A percentile compares a stretch with the other conserved stretches of the same genome.
These are phyloP conservation scores for Hypoxylon sp. DNA, from an alignment of 2,329 filamentous ascomycete genomes.

Conservation along the genomic window DNA sequence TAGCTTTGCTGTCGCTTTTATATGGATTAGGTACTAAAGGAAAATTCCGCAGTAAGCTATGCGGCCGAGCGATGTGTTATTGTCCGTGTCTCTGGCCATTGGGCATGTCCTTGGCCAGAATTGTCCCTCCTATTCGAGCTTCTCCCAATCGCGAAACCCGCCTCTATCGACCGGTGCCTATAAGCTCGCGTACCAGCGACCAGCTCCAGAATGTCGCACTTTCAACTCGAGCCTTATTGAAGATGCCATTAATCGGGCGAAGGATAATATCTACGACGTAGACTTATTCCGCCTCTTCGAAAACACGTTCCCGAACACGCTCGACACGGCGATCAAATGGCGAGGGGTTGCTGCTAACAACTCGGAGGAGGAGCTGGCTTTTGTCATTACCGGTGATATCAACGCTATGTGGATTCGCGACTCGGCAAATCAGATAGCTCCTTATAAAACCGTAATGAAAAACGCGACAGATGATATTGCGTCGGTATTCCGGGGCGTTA, in stretches of 20 bases:
- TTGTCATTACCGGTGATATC: slow-evolving; percentile 88
- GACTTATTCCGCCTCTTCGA: slow-evolving; percentile 86
- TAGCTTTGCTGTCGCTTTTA: background rate
- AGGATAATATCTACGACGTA: slow-evolving; percentile 60
- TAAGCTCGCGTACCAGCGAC: slow-evolving; percentile 63
- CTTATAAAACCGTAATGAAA: slow-evolving; percentile 74
- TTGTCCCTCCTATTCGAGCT: slow-evolving; percentile 54
- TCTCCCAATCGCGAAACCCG: slow-evolving; percentile 51
- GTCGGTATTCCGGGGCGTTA: slow-evolving; percentile 77
- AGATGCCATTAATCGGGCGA: slow-evolving; percentile 70
- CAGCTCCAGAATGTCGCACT: slow-evolving; percentile 76
- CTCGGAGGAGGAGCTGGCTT: slow-evolving; percentile 70
- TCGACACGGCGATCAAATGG: slow-evolving; percentile 87
- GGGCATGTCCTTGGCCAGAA: slow-evolving; percentile 29
- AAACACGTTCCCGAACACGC: slow-evolving; percentile 86
- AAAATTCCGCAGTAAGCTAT: slow-evolving; percentile 25
- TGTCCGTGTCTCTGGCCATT: slow-evolving; percentile 24
- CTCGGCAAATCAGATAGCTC: slow-evolving; percentile 81
- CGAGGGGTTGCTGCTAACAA: slow-evolving; percentile 72
- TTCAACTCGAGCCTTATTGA: slow-evolving; percentile 81
- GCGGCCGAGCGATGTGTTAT: slow-evolving; percentile 28
- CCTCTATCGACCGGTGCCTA: slow-evolving; percentile 54
- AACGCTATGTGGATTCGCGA: slow-evolving; percentile 92
- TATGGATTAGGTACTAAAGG: too few species aligned
- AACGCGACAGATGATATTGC: slow-evolving; percentile 73